A percentile compares a stretch with the other conserved stretches of the same genome.
Conservation (phyloP, 306 rosid genomes). For the Hylodesmum podocarpum region DNA sequence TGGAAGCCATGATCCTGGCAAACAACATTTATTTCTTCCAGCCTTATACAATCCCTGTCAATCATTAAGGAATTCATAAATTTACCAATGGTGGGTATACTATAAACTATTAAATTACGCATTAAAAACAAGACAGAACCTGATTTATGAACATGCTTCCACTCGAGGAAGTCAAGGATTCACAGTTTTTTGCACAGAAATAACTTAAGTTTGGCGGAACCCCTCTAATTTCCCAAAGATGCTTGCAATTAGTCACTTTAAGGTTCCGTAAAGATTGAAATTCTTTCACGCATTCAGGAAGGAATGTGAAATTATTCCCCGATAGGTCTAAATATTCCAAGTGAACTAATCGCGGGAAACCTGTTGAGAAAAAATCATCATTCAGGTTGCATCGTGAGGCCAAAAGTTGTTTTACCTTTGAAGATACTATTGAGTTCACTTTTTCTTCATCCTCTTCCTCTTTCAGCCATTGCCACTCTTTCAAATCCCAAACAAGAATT, state of each 20-base stretch:
- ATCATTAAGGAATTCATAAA: neutral
- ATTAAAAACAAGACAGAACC: neutral
- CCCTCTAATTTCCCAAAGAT: conserved; percentile 8
- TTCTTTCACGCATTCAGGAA: conserved; percentile 3
- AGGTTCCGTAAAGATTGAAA: neutral
- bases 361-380: neutral
- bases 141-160: neutral
- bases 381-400: too few species aligned
- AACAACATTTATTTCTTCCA: too few species aligned
- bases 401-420: neutral
- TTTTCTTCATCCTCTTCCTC: neutral
- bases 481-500: fast-evolving
- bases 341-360: neutral
- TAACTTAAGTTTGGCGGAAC: neutral
- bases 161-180: neutral
- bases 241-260: neutral
- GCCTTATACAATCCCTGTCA: neutral
- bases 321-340: neutral
- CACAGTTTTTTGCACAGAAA: neutral
- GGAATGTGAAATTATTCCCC: neutral
- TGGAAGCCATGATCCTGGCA: too few species aligned
- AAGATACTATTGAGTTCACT: neutral
- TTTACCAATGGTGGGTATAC: neutral
- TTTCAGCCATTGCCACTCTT: neutral
- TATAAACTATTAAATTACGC: neutral